Base-by-base conservation (phyloP, 148 eudicot genomes). In the Drosera capensis region DNA sequence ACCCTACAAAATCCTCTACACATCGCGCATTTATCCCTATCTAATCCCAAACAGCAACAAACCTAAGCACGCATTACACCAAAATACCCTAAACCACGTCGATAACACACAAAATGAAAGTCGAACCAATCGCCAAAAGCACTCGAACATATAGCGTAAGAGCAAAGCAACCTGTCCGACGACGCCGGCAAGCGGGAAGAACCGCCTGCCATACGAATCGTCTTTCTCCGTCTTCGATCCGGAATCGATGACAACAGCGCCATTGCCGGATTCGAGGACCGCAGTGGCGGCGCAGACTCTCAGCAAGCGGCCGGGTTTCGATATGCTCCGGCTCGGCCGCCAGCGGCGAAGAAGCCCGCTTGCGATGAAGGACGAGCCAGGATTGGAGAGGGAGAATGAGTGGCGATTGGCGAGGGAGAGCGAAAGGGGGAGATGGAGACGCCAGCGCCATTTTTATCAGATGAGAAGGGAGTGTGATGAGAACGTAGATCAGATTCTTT, bases 171-270 rank as follows among this genome's bases (percentile, higher is more conserved):
- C 97, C 94, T 88, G 97, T 49, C 97, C 97, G 57, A 88, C 73
- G 21, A 88, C 87, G 19, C 94, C 94, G 26, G 97, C 97, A 51
- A 88, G 67, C 8, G 97, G 97, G 58, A 88, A 88, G 60, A 62
- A 83, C 42, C 75, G 74, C 11, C 93, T 71, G 1, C 93, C 93
- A 34, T 74, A 78, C 18, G 64, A 37, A 23, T 36, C 17, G 43
- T 35, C 46, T 1, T 45, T 46, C 25, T 60, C 42, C 11, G 11
- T 7, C 2, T 34, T 15, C 34, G 52, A 46, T 21, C 25, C 51
- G 6, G 59, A 43, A 11, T 57, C 67, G n/a, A 63, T 53, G 9
- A 56, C 44, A 20, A 66, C 66, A 35, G 87, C 69, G 20, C 97
- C 97, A 66, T 88, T 88, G 39, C 66, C 59, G 40, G 94, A 66